Base-by-base conservation (phyloP, 2,329 filamentous ascomycete genomes). In the Phialemonium atrogriseum region DNA sequence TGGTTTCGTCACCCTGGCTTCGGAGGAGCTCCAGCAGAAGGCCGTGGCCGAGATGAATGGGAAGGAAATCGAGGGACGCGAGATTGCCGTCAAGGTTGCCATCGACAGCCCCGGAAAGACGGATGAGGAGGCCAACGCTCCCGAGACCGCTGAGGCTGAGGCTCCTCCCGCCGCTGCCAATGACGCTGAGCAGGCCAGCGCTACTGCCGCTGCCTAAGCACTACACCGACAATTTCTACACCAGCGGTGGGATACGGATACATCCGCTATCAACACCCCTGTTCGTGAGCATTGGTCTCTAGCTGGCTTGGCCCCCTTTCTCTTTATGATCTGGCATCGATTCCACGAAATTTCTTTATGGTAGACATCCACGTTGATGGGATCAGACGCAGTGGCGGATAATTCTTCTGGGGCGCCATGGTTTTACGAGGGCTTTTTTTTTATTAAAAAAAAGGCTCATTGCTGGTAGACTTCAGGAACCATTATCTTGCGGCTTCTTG, bases 31-130 rank as follows among this genome's bases (percentile, higher is more conserved):
- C 54, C 91, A 98, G 74, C 80, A 93, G 68, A 94, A 95, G 82
- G 91, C 91, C 45, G 93, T 95, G 46, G 58, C 68, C 32, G 91
- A 98, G 73, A 98, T 98, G 91, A 95, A 98, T 66, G 91, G 87
- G 67, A 96, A 94, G 79, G 85, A 94, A 60, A 91, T 98, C 48
- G 91, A 96, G 63, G 91, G 89, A 44, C 89, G 91, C 54, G 89
- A 96, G 71, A 98, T 98, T 50, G 91, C 91, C 45, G 91, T 98
- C 75, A 98, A 98, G 84, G 88, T 98, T 58, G 91, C 91, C 56
- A 96, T 98, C 56, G 91, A 98, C 71, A 95, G 87, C 73, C 91
- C 91, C 44, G 89, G 93, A 67, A 98, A 96, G 82, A 80, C 76
- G 39, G 76, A 81, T 44, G 89, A 95, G 65, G 89, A 95, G 58